Evolutionary conservation across 148 eudicot genomes (phyloP), one percentile per base, ranked within the genome.

Genomic region (Chenopodium album): DNA sequence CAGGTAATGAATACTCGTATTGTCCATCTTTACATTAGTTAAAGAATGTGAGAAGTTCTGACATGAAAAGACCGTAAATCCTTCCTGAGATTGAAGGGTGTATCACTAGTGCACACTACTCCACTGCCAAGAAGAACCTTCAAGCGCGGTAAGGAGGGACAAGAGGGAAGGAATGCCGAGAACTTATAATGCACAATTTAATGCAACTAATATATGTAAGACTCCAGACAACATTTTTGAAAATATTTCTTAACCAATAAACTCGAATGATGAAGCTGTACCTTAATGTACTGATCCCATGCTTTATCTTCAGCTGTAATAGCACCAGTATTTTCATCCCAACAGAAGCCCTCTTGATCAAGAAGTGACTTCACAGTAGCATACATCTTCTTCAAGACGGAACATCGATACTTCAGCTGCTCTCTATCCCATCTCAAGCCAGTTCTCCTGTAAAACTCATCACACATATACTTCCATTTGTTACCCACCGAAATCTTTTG

Each of bases 401-500:
- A 75, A 78, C 81, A 88, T 28, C 92, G 86, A 77, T 87, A 87
- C 86, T 88, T 91, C 76, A 93, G 70, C 79, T 91, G 93, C 69
- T 90, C 97, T 72, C 68, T 80, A 80, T 93, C 97, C 97, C 97
- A 91, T 79, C 76, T 85, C 83, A 88, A 82, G 62, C 97, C 89
- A 16, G 94, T 89, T 83, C 85, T 85, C 75, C 73, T 84, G 31
- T 62, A 84, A 71, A 93, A 91, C 67, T 89, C 92, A 72, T 90
- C 89, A 68, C 87, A 88, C 71, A 91, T 87, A 56, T 54, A 86
- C 32, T 85, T 83, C 97, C 97, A 93, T 64, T 88, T 89, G 66
- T 89, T 88, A 86, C 88, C 89, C 44, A 85, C 89, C 9, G 85
- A 84, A 41, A 82, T 79, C 65, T 85, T 91, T 52, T 80, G 83